These are phyloP conservation scores for Parathielavia hyrcaniae DNA, from an alignment of 495 filamentous ascomycete species.

Conservation along the genomic window DNA sequence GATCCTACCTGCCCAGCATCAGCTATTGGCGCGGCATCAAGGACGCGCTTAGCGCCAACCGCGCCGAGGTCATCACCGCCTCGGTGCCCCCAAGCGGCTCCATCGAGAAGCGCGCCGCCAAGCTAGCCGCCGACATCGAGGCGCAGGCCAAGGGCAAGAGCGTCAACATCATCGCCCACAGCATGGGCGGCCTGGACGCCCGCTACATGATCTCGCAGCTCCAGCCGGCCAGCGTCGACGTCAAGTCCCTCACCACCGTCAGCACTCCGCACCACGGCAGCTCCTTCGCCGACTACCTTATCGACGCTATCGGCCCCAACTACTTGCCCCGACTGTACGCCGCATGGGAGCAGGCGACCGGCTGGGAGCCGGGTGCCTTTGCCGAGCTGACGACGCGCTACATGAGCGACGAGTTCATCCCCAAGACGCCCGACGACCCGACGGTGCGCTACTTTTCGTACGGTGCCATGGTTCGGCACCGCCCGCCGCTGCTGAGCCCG, in stretches of 20 bases:
- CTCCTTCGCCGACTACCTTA: conserved; percentile 76
- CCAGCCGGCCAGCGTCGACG: conserved; percentile 60
- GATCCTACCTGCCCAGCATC: conserved; percentile 64
- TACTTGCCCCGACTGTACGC: conserved; percentile 64
- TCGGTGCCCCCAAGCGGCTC: conserved; percentile 71
- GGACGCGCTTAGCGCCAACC: conserved; percentile 64
- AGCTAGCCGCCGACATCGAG: conserved; percentile 58
- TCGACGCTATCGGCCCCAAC: conserved; percentile 61
- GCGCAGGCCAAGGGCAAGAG: conserved; percentile 60
- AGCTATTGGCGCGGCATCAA: conserved; percentile 91
- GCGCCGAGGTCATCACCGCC: conserved; percentile 72
- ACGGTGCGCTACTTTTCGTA: conserved; percentile 89
- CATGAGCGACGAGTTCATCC: conserved; percentile 80
- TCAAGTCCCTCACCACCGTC: conserved; percentile 74
- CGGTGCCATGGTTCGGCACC: conserved; percentile 60
- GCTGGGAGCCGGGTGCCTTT: conserved; percentile 77
- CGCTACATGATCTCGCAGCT: conserved; percentile 87
- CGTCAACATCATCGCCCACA: conserved; percentile 86
- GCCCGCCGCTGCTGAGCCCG: conserved; percentile 58
- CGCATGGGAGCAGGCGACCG: conserved; percentile 52
- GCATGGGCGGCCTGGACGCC: conserved; percentile 73
- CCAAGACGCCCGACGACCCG: conserved; percentile 63
- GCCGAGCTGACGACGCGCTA: conserved; percentile 74
- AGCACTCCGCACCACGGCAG: conserved; percentile 83
- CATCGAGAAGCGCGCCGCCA: conserved; percentile 69